phyloP scores from a whole-genome alignment of 2,329 filamentous ascomycete genomes.

The Pyrenophora graminea region DNA sequence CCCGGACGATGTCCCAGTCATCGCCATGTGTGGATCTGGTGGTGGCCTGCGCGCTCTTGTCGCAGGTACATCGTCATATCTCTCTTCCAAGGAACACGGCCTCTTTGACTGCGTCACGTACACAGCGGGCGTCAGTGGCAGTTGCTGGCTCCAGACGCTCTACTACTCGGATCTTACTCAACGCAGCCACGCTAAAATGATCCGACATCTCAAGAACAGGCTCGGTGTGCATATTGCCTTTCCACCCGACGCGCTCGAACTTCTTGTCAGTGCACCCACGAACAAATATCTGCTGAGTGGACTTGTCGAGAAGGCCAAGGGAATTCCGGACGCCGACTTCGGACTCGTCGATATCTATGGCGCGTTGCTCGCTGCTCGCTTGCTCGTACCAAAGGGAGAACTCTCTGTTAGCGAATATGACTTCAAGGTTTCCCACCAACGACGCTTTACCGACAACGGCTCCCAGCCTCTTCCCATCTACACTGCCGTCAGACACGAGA shows the following conservation, averaged over 20 bases:
- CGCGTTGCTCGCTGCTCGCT: conserved; percentile 77
- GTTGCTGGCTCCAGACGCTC: conserved; percentile 90
- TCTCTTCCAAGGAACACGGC: conserved; percentile 82
- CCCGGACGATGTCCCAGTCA: conserved; percentile 87
- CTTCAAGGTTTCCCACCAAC: conserved; percentile 89
- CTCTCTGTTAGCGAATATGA: conserved; percentile 75
- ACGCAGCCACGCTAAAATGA: conserved; percentile 68
- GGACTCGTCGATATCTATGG: conserved; percentile 95
- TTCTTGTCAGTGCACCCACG: conserved; percentile 85
- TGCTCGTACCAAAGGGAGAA: conserved; percentile 86
- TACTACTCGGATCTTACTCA: conserved; percentile 80
- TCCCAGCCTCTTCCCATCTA: conserved; percentile 91
- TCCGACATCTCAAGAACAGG: conserved; percentile 84
- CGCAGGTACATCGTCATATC: conserved; percentile 83
- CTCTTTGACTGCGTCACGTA: conserved; percentile 95
- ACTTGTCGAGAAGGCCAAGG: conserved; percentile 87
- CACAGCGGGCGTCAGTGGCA: conserved; percentile 91
- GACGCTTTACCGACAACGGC: conserved; percentile 73
- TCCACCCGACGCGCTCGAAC: conserved; percentile 78
- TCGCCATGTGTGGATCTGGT: conserved; percentile 92
- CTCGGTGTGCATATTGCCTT: conserved; percentile 90
- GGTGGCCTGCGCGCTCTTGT: conserved; percentile 89
- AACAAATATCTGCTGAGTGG: conserved; percentile 90
- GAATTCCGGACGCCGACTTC: conserved; percentile 77
- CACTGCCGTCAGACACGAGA: conserved; percentile 92